A percentile compares a stretch with the other conserved stretches of the same genome.
Conservation (phyloP, 768 basidiomycete genomes). For the Pisolithus marmoratus region DNA sequence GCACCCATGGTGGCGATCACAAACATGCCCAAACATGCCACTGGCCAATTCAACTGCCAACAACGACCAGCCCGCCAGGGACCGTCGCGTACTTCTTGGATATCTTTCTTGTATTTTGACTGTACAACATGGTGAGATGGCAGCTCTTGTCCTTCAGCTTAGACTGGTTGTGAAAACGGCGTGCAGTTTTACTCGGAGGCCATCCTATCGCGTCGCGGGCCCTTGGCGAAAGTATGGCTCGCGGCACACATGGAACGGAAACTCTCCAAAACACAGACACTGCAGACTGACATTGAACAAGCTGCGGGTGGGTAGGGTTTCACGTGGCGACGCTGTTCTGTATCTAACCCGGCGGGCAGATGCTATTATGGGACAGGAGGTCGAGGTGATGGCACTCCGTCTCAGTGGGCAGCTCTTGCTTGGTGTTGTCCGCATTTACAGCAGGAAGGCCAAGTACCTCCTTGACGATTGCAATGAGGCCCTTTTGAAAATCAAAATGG, state of each 20-base stretch:
- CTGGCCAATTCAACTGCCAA: slow-evolving; percentile 8
- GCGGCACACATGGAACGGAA: slow-evolving; percentile 99
- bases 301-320: slow-evolving; percentile 58
- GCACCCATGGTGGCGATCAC: neutral
- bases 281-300: slow-evolving; percentile 93
- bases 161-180: neutral
- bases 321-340: neutral
- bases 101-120: slow-evolving; percentile 14
- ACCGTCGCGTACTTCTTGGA: slow-evolving; percentile 10
- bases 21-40: slow-evolving; percentile 19
- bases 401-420: slow-evolving; percentile 95
- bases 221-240: slow-evolving; percentile 96
- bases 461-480: slow-evolving; percentile 98
- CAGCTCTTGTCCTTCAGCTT: too few relatives aligned
- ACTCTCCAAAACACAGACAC: slow-evolving; percentile 90
- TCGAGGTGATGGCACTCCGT: slow-evolving; percentile 89
- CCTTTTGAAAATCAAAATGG: slow-evolving; percentile 92
- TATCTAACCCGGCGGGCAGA: slow-evolving; percentile 35
- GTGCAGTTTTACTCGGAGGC: slow-evolving; percentile 89
- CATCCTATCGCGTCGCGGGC: slow-evolving; percentile 89
- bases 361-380: slow-evolving; percentile 91
- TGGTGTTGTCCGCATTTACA: slow-evolving; percentile 96
- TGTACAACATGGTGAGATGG: slow-evolving; percentile 16
- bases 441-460: slow-evolving; percentile 95
- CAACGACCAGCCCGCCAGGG: slow-evolving; percentile 2